Conservation (phyloP, 2,329 filamentous ascomycete genomes). For the Hypoxylon sp. region DNA sequence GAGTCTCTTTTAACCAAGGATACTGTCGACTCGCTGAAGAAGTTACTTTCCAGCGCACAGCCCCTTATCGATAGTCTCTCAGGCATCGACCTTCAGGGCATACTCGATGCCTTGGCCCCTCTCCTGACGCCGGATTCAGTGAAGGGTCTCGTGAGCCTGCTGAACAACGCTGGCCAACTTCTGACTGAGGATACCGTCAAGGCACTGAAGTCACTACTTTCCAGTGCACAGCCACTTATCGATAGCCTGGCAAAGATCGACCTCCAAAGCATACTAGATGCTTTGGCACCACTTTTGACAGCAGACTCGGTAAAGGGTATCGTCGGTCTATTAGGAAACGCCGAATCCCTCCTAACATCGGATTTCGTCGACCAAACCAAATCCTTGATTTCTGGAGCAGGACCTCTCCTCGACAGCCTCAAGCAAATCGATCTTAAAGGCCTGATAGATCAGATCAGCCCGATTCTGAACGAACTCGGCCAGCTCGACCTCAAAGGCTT, state of each 20-base stretch:
- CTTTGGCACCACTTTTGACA: constrained; percentile 56
- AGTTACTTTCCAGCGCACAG: constrained; percentile 47
- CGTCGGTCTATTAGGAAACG: constrained; percentile 52
- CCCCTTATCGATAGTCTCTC: constrained; percentile 54
- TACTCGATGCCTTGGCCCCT: constrained; percentile 54
- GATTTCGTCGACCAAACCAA: constrained; percentile 51
- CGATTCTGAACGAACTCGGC: constrained; percentile 52
- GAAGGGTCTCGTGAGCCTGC: constrained; percentile 53
- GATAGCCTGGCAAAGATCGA: constrained; percentile 55
- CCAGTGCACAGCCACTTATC: constrained; percentile 52
- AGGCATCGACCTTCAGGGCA: background rate
- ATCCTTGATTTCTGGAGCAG: constrained; percentile 49
- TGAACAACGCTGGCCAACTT: constrained; percentile 57
- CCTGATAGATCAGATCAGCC: constrained; percentile 52
- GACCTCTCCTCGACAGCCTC: constrained; percentile 49
- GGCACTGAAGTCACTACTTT: constrained; percentile 47
- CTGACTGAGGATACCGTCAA: constrained; percentile 52
- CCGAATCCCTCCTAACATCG: constrained; percentile 49
- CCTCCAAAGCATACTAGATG: constrained; percentile 54
- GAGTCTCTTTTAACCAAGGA: constrained; percentile 55
- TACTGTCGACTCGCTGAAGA: constrained; percentile 47
- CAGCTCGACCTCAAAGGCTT: constrained; percentile 52
- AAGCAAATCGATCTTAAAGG: constrained; percentile 55
- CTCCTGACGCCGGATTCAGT: constrained; percentile 53
- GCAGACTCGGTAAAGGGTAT: constrained; percentile 52